Percentiles rank a stretch among this genome's conserved stretches.
phyloP scores from a whole-genome alignment of 139 green algal species.

The Chlorella vulgaris region DNA sequence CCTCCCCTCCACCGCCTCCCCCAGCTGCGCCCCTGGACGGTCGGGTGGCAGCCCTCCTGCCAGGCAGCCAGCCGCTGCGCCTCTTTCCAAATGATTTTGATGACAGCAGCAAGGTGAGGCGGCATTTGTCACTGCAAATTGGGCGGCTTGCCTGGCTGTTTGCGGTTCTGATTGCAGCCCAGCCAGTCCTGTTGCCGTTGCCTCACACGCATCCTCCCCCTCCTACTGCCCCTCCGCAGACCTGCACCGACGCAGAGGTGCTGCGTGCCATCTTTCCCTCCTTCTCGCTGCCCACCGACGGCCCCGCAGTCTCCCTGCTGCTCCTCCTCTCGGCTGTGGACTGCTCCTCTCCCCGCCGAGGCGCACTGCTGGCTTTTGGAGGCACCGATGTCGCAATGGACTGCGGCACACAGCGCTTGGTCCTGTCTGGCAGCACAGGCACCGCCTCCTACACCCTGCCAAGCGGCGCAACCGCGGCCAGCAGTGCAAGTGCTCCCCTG shows the following conservation, averaged over 20 bases:
- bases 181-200: too few relatives aligned
- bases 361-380: not conserved
- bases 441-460: too few relatives aligned
- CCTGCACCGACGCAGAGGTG: constrained; percentile 2
- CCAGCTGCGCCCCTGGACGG: not conserved
- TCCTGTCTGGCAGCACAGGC: not conserved
- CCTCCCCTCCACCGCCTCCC: too few relatives aligned
- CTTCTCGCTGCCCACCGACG: constrained; percentile 11
- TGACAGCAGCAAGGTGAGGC: not conserved
- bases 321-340: not conserved
- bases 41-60: not conserved
- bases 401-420: not conserved
- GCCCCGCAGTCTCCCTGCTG: not conserved
- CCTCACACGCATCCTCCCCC: not conserved
- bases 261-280: constrained; percentile 5
- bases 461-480: too few relatives aligned
- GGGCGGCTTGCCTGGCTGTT: not conserved
- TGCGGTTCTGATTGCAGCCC: not conserved
- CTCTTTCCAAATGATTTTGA: constrained; percentile 10
- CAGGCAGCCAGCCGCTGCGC: not conserved
- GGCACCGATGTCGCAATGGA: not conserved
- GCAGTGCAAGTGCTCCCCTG: not conserved
- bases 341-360: not conserved
- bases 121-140: not conserved
- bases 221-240: not conserved